These are phyloP conservation scores for Cardiospermum halicacabum DNA, from an alignment of 345 rosid species.

Conservation along the genomic window DNA sequence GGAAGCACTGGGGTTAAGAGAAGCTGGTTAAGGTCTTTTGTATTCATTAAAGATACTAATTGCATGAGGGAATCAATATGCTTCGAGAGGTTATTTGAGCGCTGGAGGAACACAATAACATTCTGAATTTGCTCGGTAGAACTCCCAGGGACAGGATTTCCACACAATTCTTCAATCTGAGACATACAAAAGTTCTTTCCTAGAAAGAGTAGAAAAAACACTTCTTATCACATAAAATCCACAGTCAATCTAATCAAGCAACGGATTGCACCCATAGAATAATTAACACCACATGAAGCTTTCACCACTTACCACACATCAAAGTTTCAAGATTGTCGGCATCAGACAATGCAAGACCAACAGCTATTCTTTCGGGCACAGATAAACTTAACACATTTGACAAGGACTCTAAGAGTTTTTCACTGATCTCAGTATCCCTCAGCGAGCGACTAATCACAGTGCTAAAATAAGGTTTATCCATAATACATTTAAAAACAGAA, in stretches of 20 bases:
- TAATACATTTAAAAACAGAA: constrained; percentile 42
- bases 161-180: constrained; percentile 53
- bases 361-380: constrained; percentile 53
- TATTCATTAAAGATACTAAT: constrained; percentile 56
- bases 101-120: constrained; percentile 66
- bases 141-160: constrained; percentile 40
- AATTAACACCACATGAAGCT: neutral
- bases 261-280: neutral
- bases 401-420: constrained; percentile 43
- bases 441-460: constrained; percentile 61
- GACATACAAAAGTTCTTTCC: constrained; percentile 70
- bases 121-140: constrained; percentile 72
- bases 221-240: neutral
- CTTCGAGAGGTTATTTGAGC: constrained; percentile 61
- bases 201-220: constrained; percentile 18
- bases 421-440: constrained; percentile 37
- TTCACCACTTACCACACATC: constrained; percentile 46
- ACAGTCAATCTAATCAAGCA: constrained; percentile 2
- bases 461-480: constrained; percentile 56
- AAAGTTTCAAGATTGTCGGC: constrained; percentile 47
- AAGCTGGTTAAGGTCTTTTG: constrained; percentile 42
- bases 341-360: constrained; percentile 69
- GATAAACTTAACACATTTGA: constrained; percentile 46
- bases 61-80: constrained; percentile 69
- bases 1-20: constrained; percentile 61